Evolutionary conservation across 2,329 filamentous ascomycete genomes (phyloP), one percentile per base, ranked within the genome.

Genomic region (Claviceps paspali): DNA sequence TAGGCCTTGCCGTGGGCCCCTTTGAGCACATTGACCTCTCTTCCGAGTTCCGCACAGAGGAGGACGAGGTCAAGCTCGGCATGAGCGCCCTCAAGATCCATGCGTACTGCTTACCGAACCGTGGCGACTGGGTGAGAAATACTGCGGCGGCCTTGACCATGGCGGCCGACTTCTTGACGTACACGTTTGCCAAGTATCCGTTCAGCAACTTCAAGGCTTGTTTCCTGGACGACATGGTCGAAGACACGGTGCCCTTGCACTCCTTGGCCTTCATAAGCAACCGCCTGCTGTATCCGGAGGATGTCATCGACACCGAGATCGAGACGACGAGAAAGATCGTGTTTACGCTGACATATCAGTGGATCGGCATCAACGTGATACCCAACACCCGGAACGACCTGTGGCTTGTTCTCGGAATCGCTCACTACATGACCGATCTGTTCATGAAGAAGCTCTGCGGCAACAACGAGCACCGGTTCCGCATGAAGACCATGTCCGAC

Each of bases 391-490:
- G 78, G 14, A 69, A 70, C 36, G 91, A 98, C 55, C 75, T 78
- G 38, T 98, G 91, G 91, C 76, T 92, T 15, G 79, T 88, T 10
- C 72, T 91, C 38, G 92, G 88, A 11, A 80, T 92, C 33, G 82
- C 88, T 1, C 87, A 88, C 64, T 98, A 85, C 63, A 93, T 98
- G 71, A 86, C 88, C 1, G 88, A 95, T 48, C 70, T 85, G 4
- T 95, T 93, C 57, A 83, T 96, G 72, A 84, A 79, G 54, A 79
- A 77, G 46, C 67, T 98, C 3, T 92, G 85, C 51, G 91, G 91
- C 6, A 92, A 92, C 53, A 98, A 98, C 53, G 85, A 94, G 49
- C 91, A 94, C 54, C 73, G 86, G 9, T 96, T 86, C 54, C 78
- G 85, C 27, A 81, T 94, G 57, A 96, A 96, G 59, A 67, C 74